phyloP scores from a whole-genome alignment of 495 filamentous ascomycete species.

The Aspergillus mulundensis region DNA sequence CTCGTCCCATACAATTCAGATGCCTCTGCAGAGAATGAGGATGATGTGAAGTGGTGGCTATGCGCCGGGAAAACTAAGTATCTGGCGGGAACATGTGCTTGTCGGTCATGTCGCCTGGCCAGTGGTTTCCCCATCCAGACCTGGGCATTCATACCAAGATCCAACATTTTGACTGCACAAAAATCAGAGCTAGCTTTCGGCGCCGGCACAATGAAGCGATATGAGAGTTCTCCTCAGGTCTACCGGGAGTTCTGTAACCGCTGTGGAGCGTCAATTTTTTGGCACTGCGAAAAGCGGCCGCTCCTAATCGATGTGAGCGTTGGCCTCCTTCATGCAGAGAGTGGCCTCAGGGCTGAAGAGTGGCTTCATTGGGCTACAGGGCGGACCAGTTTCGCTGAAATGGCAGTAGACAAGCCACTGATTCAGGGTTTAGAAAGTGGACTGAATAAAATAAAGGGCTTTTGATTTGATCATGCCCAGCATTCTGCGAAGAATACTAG shows the following conservation, averaged over 20 bases:
- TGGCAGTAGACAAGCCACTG: constrained; percentile 44
- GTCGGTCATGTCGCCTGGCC: constrained; percentile 56
- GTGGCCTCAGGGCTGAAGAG: constrained; percentile 52
- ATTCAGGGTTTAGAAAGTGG: constrained; percentile 30
- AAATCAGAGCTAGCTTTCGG: constrained; percentile 38
- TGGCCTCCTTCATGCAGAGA: constrained; percentile 50
- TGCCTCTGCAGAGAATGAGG: constrained; percentile 31
- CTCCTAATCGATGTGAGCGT: constrained; percentile 63
- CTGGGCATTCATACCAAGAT: constrained; percentile 64
- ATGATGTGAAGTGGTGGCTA: constrained; percentile 54
- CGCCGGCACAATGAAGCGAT: constrained; percentile 46
- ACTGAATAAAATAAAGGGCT: background rate
- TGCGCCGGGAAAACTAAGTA: constrained; percentile 43
- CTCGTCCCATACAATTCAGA: constrained; percentile 44
- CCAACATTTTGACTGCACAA: constrained; percentile 50
- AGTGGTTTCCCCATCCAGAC: constrained; percentile 64
- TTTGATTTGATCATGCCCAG: background rate
- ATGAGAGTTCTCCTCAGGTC: constrained; percentile 51
- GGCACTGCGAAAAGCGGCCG: constrained; percentile 53
- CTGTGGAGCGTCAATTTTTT: constrained; percentile 68
- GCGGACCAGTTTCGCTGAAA: constrained; percentile 60
- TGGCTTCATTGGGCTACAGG: constrained; percentile 60
- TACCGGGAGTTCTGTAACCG: constrained; percentile 59
- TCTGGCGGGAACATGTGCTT: constrained; percentile 62
- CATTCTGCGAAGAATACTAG: background rate